Base-by-base conservation (phyloP, 805 yeast genomes). In the Starmerella tilneyi region DNA sequence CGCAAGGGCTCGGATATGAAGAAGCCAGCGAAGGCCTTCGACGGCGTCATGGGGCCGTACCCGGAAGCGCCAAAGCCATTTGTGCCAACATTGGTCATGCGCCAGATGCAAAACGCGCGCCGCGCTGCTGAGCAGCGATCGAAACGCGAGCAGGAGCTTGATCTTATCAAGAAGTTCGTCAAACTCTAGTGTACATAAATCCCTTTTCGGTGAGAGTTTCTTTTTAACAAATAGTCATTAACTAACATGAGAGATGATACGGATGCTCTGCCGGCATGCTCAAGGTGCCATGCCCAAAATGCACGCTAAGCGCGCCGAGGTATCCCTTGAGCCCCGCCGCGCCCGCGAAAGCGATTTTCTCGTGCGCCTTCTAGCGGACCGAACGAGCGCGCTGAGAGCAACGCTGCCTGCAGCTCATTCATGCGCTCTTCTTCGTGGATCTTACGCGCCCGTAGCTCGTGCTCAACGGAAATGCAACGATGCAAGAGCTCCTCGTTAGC, bases 1-100 rank as follows among this genome's bases (percentile, higher is more conserved):
- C 59, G 71, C 17, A 50, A 64, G 17, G 92, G 94, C 9, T 79
- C 94, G 1, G 89, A 85, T 61, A 64, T 66, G 40, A 59, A 65
- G 41, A 81, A 78, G 58, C 86, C 89, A 12, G 72, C 78, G 32
- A 73, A 70, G 26, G 81, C 86, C 1, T 84, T 80, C 58, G 85
- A 73, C 35, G 96, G 96, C 19, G 65, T 81, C 47, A 61, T 72
- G 39, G 79, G 78, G 13, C 74, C 76, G 13, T 71, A 72, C 50
- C 71, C 71, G 22, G 79, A 76, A 32, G 71, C 74, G n/a, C 74
- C 84, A 8, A 70, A 71, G 63, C 79, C 83, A 17, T 82, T 76
- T 55, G 67, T 80, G n/a, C 74, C 84, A 35, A 71, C 67, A 56
- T 63, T 60, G 29, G 55, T 73, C 17, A 64, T 64, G 47, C 67